Conservation (phyloP, 139 green algal genomes). For the Picochlorum sp. region DNA sequence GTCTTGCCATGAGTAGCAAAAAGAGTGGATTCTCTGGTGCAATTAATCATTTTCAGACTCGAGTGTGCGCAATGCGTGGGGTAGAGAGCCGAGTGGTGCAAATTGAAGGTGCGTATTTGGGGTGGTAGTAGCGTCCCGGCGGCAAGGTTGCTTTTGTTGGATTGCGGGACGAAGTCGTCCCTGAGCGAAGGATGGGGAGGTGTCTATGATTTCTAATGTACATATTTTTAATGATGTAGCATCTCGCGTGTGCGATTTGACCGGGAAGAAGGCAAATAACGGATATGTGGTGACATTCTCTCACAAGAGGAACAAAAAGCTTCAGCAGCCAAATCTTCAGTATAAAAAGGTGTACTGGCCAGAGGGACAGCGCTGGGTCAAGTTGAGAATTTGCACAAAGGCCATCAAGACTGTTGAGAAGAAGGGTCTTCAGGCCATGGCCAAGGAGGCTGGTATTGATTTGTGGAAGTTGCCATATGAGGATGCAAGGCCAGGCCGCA, state of each 20-base stretch:
- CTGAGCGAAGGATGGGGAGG: neutral
- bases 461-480: slow-evolving; percentile 75
- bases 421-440: slow-evolving; percentile 82
- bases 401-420: slow-evolving; percentile 77
- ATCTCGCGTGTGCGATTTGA: slow-evolving; percentile 70
- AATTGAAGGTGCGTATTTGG: neutral
- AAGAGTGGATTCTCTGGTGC: neutral
- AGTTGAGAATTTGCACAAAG: slow-evolving; percentile 65
- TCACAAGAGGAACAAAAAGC: slow-evolving; percentile 93
- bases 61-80: no score
- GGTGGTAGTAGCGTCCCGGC: no score
- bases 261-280: slow-evolving; percentile 95
- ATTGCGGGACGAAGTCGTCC: no score
- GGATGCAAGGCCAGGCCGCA: slow-evolving; percentile 50
- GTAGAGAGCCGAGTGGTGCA: neutral
- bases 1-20: neutral
- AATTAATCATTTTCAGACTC: neutral
- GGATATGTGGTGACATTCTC: slow-evolving; percentile 93
- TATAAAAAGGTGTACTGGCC: slow-evolving; percentile 57
- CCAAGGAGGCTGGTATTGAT: slow-evolving; percentile 79
- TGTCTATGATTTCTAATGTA: slow-evolving; percentile 3
- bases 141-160: no score
- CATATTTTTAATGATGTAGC: slow-evolving; percentile 11
- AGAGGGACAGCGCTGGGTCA: slow-evolving; percentile 60
- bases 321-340: slow-evolving; percentile 93